A percentile compares a stretch with the other conserved stretches of the same genome.
Evolutionary conservation across 2,329 filamentous ascomycete genomes (phyloP).

Genomic region (Diaporthe ampelina): DNA sequence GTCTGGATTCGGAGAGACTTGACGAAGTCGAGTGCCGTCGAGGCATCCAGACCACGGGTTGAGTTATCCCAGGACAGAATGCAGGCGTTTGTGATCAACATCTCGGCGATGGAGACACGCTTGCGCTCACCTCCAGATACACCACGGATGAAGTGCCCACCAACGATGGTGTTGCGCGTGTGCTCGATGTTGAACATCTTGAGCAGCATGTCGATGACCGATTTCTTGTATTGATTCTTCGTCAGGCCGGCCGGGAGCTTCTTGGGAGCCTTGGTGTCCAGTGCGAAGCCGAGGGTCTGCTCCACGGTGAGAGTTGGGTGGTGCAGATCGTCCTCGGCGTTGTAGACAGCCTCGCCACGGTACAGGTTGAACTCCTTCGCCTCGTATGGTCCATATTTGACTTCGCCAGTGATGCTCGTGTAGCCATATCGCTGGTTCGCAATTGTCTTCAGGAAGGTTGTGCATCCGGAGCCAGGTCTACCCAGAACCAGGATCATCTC

Average conservation of each 20-base stretch:
- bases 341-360: slow-evolving; percentile 87
- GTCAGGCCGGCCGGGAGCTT: slow-evolving; percentile 82
- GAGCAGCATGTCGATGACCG: slow-evolving; percentile 80
- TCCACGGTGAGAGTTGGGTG: slow-evolving; percentile 88
- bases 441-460: slow-evolving; percentile 77
- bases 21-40: slow-evolving; percentile 67
- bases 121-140: slow-evolving; percentile 85
- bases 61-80: slow-evolving; percentile 81
- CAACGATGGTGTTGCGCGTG: slow-evolving; percentile 86
- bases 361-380: slow-evolving; percentile 80
- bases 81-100: slow-evolving; percentile 81
- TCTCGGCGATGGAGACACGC: slow-evolving; percentile 86
- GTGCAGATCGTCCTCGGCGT: slow-evolving; percentile 88
- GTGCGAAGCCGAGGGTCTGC: slow-evolving; percentile 87
- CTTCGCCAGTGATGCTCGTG: slow-evolving; percentile 73
- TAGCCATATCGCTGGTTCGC: slow-evolving; percentile 75
- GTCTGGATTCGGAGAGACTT: slow-evolving; percentile 82
- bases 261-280: slow-evolving; percentile 87
- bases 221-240: slow-evolving; percentile 81
- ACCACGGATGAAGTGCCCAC: slow-evolving; percentile 84
- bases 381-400: slow-evolving; percentile 81
- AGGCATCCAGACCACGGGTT: slow-evolving; percentile 69
- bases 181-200: slow-evolving; percentile 97
- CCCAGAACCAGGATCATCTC: slow-evolving; percentile 92
- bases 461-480: slow-evolving; percentile 80